Conservation (phyloP, 768 basidiomycete species). For the Mycena belliarum region DNA sequence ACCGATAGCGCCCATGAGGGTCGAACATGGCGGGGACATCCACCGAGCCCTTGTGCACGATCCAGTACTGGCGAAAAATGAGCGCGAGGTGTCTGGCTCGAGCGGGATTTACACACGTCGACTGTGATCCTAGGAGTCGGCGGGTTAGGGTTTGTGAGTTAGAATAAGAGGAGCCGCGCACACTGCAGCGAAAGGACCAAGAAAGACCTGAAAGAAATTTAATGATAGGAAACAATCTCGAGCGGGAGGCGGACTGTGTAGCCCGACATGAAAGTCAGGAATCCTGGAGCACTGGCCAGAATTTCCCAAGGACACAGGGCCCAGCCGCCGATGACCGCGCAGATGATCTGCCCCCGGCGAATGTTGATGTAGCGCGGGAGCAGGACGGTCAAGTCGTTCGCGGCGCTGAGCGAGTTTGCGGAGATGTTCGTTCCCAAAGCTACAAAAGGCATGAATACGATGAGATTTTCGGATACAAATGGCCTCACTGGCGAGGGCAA, state of each 20-base stretch:
- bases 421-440: constrained; percentile 72
- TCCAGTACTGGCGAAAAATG: constrained; percentile 61
- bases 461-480: neutral
- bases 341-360: constrained; percentile 74
- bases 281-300: constrained; percentile 62
- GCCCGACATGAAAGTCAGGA: constrained; percentile 77
- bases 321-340: constrained; percentile 85
- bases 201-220: constrained; percentile 45
- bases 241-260: constrained; percentile 50
- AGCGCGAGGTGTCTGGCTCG: neutral
- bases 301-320: constrained; percentile 88
- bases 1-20: constrained; percentile 78
- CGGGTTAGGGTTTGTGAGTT: neutral
- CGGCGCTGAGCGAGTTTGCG: constrained; percentile 71
- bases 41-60: constrained; percentile 68
- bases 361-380: constrained; percentile 81
- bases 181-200: constrained; percentile 85
- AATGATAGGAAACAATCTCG: neutral
- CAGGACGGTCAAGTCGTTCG: constrained; percentile 84
- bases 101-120: constrained; percentile 36
- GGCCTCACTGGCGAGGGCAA: constrained; percentile 56
- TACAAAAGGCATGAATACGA: neutral
- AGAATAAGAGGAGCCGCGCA: constrained; percentile 33
- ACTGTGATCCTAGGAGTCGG: constrained; percentile 39
- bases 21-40: constrained; percentile 87